These are phyloP conservation scores for Pythium aphanidermatum DNA, from an alignment of 352 stramenopile species.

Conservation along the genomic window DNA sequence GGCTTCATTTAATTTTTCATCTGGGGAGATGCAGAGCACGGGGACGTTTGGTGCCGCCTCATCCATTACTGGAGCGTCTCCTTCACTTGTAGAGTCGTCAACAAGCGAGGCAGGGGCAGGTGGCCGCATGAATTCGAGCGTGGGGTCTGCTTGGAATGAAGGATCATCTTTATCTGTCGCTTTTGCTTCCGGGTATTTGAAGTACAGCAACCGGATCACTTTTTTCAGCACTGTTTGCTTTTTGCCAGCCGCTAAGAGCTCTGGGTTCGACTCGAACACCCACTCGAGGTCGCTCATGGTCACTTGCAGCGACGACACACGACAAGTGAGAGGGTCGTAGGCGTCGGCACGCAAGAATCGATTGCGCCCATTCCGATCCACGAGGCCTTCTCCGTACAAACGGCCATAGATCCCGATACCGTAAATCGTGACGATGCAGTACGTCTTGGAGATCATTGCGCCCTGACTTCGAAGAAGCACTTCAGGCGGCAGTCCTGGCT, in stretches of 20 bases:
- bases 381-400: conserved; percentile 42
- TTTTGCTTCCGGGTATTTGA: conserved; percentile 34
- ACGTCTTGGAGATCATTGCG: conserved; percentile 48
- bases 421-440: conserved; percentile 54
- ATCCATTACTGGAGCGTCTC: not conserved
- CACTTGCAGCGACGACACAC: conserved; percentile 25
- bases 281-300: conserved; percentile 51
- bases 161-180: not conserved
- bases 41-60: conserved; percentile 1
- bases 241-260: conserved; percentile 38
- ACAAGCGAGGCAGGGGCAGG: too few species aligned
- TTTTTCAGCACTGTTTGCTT: conserved; percentile 49
- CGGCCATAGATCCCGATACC: conserved; percentile 52
- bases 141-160: too few species aligned
- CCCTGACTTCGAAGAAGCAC: conserved; percentile 43
- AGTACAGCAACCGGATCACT: conserved; percentile 55
- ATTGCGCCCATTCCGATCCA: conserved; percentile 20
- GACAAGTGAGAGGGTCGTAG: conserved; percentile 39
- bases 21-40: conserved; percentile 32
- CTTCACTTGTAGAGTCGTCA: not conserved
- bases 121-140: too few species aligned
- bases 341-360: conserved; percentile 42
- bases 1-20: conserved; percentile 41
- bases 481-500: conserved; percentile 13
- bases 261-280: conserved; percentile 35